A percentile compares a stretch with the other conserved stretches of the same genome.
phyloP scores from a whole-genome alignment of 768 basidiomycete genomes.

The Leccinum fibrillosum region DNA sequence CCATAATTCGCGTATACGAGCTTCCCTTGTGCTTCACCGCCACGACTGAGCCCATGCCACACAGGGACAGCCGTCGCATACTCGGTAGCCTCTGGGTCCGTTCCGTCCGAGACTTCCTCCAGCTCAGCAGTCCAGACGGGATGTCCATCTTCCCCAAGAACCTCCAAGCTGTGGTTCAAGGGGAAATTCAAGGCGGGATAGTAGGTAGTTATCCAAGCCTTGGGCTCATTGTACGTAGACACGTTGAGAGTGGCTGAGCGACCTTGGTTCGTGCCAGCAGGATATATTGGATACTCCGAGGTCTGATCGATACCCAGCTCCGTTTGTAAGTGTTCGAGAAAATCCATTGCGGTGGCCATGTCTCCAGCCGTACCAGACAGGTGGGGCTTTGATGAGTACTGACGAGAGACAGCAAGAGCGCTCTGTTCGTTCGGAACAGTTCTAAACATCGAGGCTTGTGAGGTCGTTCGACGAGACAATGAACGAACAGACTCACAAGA shows the following conservation, averaged over 20 bases:
- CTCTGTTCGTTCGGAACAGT: no score
- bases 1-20: conserved; percentile 62
- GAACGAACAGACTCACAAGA: no score
- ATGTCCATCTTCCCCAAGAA: conserved; percentile 48
- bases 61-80: conserved; percentile 54
- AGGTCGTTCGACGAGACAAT: no score
- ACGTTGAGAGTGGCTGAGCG: conserved; percentile 50
- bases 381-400: conserved; percentile 53
- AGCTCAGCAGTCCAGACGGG: conserved; percentile 61
- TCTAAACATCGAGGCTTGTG: no score
- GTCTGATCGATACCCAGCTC: conserved; percentile 42
- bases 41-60: conserved; percentile 69
- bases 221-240: conserved; percentile 36
- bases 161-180: conserved; percentile 52
- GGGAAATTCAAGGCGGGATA: conserved; percentile 74
- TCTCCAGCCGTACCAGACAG: conserved; percentile 57
- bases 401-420: conserved; percentile 48
- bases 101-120: conserved; percentile 61
- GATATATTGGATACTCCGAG: conserved; percentile 42
- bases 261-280: conserved; percentile 55
- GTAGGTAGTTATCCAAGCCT: conserved; percentile 67
- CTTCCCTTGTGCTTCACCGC: conserved; percentile 62
- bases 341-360: conserved; percentile 51
- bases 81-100: conserved; percentile 59
- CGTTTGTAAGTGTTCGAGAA: conserved; percentile 48